Conservation (phyloP, 306 rosid species). For the Canavalia ensiformis region DNA sequence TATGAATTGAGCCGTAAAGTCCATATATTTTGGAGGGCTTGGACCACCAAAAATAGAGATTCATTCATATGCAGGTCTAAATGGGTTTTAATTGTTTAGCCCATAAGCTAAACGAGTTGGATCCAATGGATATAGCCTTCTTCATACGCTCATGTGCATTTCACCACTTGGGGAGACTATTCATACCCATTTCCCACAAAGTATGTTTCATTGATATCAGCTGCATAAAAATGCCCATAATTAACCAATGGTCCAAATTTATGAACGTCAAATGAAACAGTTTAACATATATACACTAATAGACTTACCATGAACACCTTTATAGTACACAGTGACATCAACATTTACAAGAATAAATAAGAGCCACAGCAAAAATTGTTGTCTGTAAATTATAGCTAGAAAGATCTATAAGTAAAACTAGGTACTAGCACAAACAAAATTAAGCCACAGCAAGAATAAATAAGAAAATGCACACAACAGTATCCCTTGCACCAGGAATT, state of each 20-base stretch:
- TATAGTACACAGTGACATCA: slow-evolving; percentile 88
- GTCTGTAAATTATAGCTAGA: background rate
- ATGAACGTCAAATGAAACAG: background rate
- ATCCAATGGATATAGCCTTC: slow-evolving; percentile 89
- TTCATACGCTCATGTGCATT: slow-evolving; percentile 93
- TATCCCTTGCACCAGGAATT: slow-evolving; percentile 97
- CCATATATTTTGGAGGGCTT: too few relatives aligned
- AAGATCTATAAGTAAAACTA: slow-evolving; percentile 10
- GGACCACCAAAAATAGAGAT: too few relatives aligned
- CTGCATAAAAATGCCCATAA: slow-evolving; percentile 55
- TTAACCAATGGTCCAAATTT: slow-evolving; percentile 2
- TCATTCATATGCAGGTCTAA: too few relatives aligned
- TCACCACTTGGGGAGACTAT: slow-evolving; percentile 77
- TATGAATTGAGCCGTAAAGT: too few relatives aligned
- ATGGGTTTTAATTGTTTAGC: too few relatives aligned
- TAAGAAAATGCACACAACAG: background rate
- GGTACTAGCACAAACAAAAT: background rate
- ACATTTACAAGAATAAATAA: slow-evolving; percentile 62
- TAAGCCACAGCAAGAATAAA: background rate
- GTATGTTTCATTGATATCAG: slow-evolving; percentile 95
- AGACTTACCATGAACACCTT: slow-evolving; percentile 87
- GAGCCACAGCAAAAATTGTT: background rate
- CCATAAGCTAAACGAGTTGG: too few relatives aligned
- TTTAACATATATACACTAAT: slow-evolving; percentile 5
- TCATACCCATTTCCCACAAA: slow-evolving; percentile 96